Conservation (phyloP, 106 monocot species). For the Dendrobium officinale region DNA sequence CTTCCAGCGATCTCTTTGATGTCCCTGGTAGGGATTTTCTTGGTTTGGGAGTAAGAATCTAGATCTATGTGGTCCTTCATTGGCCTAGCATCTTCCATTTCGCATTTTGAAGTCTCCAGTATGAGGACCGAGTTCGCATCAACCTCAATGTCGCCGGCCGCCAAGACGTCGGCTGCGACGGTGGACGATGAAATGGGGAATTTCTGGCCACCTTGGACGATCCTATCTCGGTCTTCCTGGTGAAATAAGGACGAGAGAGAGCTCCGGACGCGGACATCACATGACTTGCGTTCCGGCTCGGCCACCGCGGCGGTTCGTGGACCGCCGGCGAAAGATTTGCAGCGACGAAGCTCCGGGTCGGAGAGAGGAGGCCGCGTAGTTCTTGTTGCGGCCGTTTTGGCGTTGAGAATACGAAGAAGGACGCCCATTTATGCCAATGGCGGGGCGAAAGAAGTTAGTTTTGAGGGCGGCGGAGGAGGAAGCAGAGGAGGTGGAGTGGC, state of each 20-base stretch:
- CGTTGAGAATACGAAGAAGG: no score
- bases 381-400: no score
- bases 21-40: slow-evolving; percentile 12
- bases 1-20: slow-evolving; percentile 35
- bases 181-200: neutral
- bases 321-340: slow-evolving; percentile 61
- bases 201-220: neutral
- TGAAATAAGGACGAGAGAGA: slow-evolving; percentile 45
- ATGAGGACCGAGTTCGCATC: slow-evolving; percentile 1
- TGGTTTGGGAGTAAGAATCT: slow-evolving; percentile 6
- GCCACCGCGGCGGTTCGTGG: neutral
- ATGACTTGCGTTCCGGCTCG: slow-evolving; percentile 54
- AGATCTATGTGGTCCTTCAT: slow-evolving; percentile 38
- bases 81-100: slow-evolving; percentile 10
- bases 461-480: slow-evolving; percentile 35
- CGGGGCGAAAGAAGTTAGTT: slow-evolving; percentile 37
- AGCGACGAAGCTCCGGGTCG: slow-evolving; percentile 59
- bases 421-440: no score
- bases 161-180: neutral
- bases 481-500: slow-evolving; percentile 17
- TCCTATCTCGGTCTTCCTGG: slow-evolving; percentile 18
- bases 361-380: slow-evolving; percentile 9
- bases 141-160: neutral
- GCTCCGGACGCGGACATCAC: slow-evolving; percentile 40
- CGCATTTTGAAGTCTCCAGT: neutral